Conservation (phyloP, 2,329 filamentous ascomycete species). For the Aspergillus sp. region DNA sequence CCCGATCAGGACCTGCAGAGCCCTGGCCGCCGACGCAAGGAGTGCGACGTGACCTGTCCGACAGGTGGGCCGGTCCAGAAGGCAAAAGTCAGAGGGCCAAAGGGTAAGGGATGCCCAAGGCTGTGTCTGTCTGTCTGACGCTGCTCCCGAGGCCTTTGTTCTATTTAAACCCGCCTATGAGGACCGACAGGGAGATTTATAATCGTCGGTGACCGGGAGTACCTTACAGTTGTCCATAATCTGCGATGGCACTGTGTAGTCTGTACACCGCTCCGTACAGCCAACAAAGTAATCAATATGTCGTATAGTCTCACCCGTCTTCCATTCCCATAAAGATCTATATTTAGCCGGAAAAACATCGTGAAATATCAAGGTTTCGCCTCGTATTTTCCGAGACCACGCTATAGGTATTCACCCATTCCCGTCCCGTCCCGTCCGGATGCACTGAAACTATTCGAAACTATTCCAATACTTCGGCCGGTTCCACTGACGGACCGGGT, state of each 20-base stretch:
- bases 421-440: not conserved
- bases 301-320: too few relatives aligned
- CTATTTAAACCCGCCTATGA: not conserved
- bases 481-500: not conserved
- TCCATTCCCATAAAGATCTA: not conserved
- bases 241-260: too few relatives aligned
- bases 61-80: not conserved
- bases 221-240: too few relatives aligned
- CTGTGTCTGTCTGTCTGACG: not conserved
- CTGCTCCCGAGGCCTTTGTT: not conserved
- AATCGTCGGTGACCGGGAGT: too few relatives aligned
- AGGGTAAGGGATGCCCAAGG: not conserved
- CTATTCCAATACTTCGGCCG: not conserved
- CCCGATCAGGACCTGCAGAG: not conserved
- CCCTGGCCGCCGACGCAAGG: not conserved
- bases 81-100: too few relatives aligned
- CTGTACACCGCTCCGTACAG: too few relatives aligned
- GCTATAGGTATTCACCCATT: too few relatives aligned
- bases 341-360: not conserved
- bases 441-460: not conserved
- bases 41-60: not conserved
- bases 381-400: too few relatives aligned
- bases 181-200: not conserved
- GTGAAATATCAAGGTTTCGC: too few relatives aligned
- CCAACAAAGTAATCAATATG: too few relatives aligned